Percentiles rank a stretch among this genome's conserved stretches.
phyloP scores from a whole-genome alignment of 2,329 filamentous ascomycete species.

The Diaporthe sp. region DNA sequence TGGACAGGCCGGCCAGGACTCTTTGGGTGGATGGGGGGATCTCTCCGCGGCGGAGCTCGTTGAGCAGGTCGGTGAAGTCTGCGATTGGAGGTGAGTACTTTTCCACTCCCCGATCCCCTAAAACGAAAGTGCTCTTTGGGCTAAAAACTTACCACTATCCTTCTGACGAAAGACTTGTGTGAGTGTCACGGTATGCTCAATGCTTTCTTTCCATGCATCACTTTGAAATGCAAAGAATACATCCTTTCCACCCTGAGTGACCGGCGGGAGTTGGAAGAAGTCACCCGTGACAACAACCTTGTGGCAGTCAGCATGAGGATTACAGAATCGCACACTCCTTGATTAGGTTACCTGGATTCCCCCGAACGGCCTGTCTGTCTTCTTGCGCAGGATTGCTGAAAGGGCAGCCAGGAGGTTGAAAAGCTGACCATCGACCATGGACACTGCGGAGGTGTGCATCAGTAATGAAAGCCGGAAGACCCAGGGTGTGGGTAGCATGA shows the following conservation, averaged over 20 bases:
- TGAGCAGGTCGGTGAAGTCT: constrained; percentile 76
- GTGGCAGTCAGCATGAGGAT: neutral
- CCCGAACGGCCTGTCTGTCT: constrained; percentile 76
- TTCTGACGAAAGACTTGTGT: constrained; percentile 83
- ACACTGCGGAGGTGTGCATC: constrained; percentile 54
- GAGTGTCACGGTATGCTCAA: constrained; percentile 78
- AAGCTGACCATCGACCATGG: constrained; percentile 82
- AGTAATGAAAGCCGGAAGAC: neutral
- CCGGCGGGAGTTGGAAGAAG: constrained; percentile 82
- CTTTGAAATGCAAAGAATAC: constrained; percentile 80
- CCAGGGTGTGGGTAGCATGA: accelerated
- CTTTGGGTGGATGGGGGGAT: constrained; percentile 68
- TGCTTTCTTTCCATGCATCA: constrained; percentile 76
- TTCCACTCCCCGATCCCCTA: too few species aligned
- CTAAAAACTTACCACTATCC: constrained; percentile 50
- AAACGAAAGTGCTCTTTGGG: neutral
- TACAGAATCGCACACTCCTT: accelerated
- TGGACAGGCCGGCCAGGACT: constrained; percentile 69
- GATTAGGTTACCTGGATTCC: constrained; percentile 63
- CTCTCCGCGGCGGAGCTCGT: constrained; percentile 79
- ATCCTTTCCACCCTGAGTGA: constrained; percentile 68
- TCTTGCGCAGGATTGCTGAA: constrained; percentile 71
- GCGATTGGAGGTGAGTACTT: constrained; percentile 45
- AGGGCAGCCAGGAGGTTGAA: constrained; percentile 81
- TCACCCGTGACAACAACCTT: constrained; percentile 80